Conservation (phyloP, 2,329 filamentous ascomycete species). For the Cyclaneusma minus region DNA sequence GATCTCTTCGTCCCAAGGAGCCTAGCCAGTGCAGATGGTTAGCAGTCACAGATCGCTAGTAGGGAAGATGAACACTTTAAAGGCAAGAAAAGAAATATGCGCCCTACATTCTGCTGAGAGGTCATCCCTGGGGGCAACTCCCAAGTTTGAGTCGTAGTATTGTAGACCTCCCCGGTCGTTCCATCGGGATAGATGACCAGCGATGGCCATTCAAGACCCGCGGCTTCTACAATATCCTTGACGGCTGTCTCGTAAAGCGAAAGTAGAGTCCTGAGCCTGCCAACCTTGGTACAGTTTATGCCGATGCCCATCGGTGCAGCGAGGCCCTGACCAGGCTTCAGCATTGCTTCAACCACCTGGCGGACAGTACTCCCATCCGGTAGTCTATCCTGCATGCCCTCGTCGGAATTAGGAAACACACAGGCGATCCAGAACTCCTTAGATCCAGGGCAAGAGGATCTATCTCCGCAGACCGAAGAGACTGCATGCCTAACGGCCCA, state of each 20-base stretch:
- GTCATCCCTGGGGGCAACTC: conserved; percentile 22
- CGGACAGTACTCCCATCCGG: conserved; percentile 38
- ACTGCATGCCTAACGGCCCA: conserved; percentile 33
- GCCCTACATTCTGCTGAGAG: conserved; percentile 3
- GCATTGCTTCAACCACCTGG: conserved; percentile 24
- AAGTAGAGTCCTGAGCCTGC: conserved; percentile 41
- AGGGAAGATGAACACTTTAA: neutral
- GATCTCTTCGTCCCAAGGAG: conserved; percentile 21
- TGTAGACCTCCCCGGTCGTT: conserved; percentile 52
- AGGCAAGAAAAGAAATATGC: conserved; percentile 1
- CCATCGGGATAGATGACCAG: conserved; percentile 55
- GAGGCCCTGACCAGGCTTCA: conserved; percentile 10
- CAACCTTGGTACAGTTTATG: conserved; percentile 54
- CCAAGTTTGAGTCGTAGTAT: conserved; percentile 47
- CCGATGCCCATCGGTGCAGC: conserved; percentile 43
- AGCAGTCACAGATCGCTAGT: conserved; percentile 1
- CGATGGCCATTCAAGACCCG: conserved; percentile 28
- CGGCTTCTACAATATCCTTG: conserved; percentile 19
- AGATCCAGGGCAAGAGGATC: too few species aligned
- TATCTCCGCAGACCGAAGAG: conserved; percentile 11
- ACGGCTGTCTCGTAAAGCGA: conserved; percentile 36
- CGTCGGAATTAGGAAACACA: conserved; percentile 44
- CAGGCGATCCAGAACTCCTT: conserved; percentile 42
- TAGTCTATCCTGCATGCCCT: conserved; percentile 30
- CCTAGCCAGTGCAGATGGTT: conserved; percentile 6